Percentiles rank a stretch among this genome's conserved stretches.
Conservation (phyloP, 495 filamentous ascomycete genomes). For the Polyplosphaeria fusca region DNA sequence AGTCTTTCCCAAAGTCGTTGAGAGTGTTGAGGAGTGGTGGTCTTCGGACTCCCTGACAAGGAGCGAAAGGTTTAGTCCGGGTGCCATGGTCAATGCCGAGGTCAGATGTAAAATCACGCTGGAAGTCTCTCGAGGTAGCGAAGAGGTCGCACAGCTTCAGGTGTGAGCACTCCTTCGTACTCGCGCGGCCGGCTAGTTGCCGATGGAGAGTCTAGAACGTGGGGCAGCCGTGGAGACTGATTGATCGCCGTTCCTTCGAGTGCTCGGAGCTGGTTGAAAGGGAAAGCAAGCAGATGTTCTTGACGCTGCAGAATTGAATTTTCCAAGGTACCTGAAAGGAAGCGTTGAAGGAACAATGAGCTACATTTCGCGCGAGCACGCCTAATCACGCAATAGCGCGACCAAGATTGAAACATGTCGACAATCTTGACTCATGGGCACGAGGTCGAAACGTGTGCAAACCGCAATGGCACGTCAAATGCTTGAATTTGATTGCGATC, state of each 20-base stretch:
- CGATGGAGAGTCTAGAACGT: too few species aligned
- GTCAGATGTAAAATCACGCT: not conserved
- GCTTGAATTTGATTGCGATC: too few species aligned
- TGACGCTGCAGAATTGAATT: not conserved
- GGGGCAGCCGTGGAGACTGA: too few species aligned
- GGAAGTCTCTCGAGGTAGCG: not conserved
- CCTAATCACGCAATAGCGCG: conserved; percentile 26
- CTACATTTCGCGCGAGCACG: conserved; percentile 18
- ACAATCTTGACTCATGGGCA: too few species aligned
- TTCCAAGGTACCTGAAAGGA: not conserved
- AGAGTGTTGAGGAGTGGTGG: not conserved
- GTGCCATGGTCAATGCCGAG: conserved; percentile 17
- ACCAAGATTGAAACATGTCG: too few species aligned
- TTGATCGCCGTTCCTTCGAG: too few species aligned
- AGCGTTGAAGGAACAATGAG: not conserved
- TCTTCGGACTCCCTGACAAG: not conserved
- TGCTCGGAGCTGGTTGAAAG: too few species aligned
- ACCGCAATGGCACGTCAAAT: too few species aligned
- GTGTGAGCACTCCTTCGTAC: not conserved
- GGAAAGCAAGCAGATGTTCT: too few species aligned
- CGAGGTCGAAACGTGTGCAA: too few species aligned
- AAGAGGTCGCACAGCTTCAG: not conserved
- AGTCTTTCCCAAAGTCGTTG: not conserved
- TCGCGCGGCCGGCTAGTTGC: too few species aligned
- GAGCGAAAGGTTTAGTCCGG: conserved; percentile 5